Conservation (phyloP, 139 green algal genomes). For the Chlamydomonas sp. region DNA sequence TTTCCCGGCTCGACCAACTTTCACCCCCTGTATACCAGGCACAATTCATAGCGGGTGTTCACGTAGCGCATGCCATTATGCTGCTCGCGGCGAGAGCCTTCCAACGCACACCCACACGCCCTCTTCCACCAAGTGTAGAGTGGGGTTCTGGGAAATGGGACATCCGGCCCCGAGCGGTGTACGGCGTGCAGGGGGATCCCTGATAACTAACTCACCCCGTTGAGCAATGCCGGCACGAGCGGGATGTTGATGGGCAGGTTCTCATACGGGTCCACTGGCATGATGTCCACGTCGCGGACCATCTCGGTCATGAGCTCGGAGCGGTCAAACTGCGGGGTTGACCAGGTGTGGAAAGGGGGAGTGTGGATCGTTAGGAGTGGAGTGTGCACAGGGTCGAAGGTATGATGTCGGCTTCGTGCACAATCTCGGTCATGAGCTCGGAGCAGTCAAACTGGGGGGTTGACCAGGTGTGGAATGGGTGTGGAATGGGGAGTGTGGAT, state of each 20-base stretch:
- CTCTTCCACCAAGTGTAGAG: no score
- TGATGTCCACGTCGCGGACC: slow-evolving; percentile 64
- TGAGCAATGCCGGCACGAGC: slow-evolving; percentile 2
- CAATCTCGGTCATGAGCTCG: slow-evolving; percentile 77
- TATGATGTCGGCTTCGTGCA: slow-evolving; percentile 68
- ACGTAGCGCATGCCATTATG: neutral
- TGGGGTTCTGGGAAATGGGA: no score
- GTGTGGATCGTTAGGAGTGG: neutral
- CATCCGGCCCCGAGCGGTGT: no score
- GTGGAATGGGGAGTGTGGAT: neutral
- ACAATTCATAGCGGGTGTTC: neutral
- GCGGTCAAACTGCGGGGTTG: slow-evolving; percentile 78
- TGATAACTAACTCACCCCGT: no score
- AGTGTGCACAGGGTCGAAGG: slow-evolving; percentile 24
- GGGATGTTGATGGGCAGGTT: slow-evolving; percentile 28
- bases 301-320: slow-evolving; percentile 77
- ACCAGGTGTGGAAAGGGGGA: neutral
- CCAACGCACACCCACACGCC: neutral
- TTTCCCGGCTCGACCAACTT: no score
- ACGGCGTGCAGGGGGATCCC: no score
- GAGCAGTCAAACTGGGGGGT: slow-evolving; percentile 79
- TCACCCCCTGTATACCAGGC: no score
- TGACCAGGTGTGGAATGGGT: neutral
- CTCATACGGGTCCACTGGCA: slow-evolving; percentile 50
- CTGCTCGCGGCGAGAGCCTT: neutral